These are phyloP conservation scores for Verticillium alfalfae DNA, from an alignment of 2,329 filamentous ascomycete species.

Conservation along the genomic window DNA sequence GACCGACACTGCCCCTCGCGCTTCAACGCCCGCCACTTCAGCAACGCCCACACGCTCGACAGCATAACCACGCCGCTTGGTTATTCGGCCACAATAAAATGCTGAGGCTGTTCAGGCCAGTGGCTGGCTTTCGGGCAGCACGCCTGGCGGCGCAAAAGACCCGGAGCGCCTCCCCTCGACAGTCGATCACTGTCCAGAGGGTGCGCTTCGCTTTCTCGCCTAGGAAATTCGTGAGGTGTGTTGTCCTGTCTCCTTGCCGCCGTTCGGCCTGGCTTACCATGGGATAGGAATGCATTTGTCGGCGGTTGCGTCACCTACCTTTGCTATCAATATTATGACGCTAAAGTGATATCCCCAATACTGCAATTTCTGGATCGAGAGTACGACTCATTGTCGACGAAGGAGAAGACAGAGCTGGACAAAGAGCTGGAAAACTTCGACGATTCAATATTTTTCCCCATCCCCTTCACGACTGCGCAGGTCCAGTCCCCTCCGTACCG, in stretches of 20 bases:
- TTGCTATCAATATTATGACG: constrained; percentile 37
- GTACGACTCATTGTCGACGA: constrained; percentile 33
- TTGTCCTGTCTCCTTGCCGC: background rate
- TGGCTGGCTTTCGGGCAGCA: constrained; percentile 5
- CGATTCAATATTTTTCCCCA: constrained; percentile 52
- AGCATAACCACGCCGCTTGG: background rate
- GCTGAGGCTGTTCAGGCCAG: constrained; percentile 8
- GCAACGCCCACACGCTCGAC: background rate
- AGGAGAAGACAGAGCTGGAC: constrained; percentile 34
- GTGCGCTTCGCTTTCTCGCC: background rate
- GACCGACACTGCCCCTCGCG: background rate
- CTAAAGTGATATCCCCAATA: constrained; percentile 40
- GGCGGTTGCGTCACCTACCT: constrained; percentile 25
- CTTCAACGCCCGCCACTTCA: background rate
- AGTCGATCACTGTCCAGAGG: constrained; percentile 9
- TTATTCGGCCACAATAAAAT: background rate
- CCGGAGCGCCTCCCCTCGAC: background rate
- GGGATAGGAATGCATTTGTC: constrained; percentile 17
- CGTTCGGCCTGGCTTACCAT: background rate
- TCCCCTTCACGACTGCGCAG: constrained; percentile 51
- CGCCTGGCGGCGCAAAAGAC: constrained; percentile 4
- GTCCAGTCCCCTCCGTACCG: constrained; percentile 45
- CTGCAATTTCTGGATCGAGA: constrained; percentile 34
- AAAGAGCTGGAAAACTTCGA: constrained; percentile 33
- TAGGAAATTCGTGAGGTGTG: background rate